Conservation (phyloP, 148 eudicot species). For the Bassia scoparia region DNA sequence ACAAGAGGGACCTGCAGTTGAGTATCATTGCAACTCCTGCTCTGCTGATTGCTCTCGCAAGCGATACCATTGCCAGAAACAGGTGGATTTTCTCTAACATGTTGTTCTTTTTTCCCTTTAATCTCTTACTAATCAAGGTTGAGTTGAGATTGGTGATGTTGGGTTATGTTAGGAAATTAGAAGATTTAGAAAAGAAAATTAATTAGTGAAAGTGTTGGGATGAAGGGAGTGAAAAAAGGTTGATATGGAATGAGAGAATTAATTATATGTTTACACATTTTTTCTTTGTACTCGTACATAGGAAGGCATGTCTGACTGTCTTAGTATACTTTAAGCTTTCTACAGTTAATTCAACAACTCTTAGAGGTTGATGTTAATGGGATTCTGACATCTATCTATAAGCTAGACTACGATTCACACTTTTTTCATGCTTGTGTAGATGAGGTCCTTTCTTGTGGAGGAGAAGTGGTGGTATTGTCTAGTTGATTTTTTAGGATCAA, state of each 20-base stretch:
- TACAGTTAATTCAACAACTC: no score
- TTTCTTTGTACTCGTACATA: not conserved
- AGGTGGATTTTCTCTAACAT: constrained; percentile 49
- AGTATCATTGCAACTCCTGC: constrained; percentile 97
- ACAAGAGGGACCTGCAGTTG: constrained; percentile 88
- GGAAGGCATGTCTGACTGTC: not conserved
- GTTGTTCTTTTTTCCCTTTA: not conserved
- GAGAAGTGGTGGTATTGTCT: not conserved
- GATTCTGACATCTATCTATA: not conserved
- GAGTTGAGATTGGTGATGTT: no score
- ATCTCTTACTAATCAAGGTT: no score
- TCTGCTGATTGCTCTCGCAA: constrained; percentile 97
- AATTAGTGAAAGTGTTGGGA: not conserved
- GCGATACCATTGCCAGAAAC: constrained; percentile 95
- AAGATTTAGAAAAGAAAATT: no score
- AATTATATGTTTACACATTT: not conserved
- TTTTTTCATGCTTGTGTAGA: not conserved
- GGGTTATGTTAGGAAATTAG: no score
- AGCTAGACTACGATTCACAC: not conserved
- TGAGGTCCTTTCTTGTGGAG: not conserved
- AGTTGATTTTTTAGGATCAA: not conserved
- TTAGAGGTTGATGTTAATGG: not conserved
- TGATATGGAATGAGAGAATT: not conserved
- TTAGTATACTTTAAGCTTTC: not conserved
- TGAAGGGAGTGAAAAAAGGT: not conserved